Conservation (phyloP, 345 rosid species). For the Populus pruinosa region DNA sequence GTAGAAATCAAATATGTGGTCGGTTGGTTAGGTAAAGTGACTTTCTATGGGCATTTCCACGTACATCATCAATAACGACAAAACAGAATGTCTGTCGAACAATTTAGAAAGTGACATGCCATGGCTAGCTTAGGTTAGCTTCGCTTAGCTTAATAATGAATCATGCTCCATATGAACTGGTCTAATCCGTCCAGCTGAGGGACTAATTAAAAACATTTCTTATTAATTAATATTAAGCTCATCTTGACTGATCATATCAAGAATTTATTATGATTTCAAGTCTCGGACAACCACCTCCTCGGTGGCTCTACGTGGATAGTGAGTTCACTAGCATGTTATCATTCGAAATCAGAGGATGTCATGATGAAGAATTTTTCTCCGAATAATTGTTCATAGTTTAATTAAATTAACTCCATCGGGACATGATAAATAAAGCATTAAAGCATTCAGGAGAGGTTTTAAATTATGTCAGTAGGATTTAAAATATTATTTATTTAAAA, state of each 20-base stretch:
- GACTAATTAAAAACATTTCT: neutral
- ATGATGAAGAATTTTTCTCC: neutral
- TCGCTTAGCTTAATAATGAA: slow-evolving; percentile 2
- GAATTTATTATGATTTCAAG: too few species aligned
- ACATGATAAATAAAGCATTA: too few species aligned
- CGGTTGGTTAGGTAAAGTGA: slow-evolving; percentile 41
- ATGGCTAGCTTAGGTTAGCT: neutral
- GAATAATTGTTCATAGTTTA: too few species aligned
- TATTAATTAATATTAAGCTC: neutral
- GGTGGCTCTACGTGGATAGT: neutral
- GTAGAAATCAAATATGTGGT: neutral
- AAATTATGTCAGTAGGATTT: too few species aligned
- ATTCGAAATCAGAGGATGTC: neutral
- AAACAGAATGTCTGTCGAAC: slow-evolving; percentile 18
- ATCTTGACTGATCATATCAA: neutral
- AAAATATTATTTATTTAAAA: too few species aligned
- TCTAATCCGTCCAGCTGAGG: slow-evolving; percentile 19
- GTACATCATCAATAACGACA: slow-evolving; percentile 17
- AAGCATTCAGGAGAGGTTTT: too few species aligned
- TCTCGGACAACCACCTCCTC: neutral
- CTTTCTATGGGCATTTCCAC: slow-evolving; percentile 13
- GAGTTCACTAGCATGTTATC: neutral
- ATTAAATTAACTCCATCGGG: too few species aligned
- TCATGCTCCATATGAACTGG: slow-evolving; percentile 3
- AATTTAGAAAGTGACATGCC: slow-evolving; percentile 16